A percentile compares a stretch with the other conserved stretches of the same genome.
Evolutionary conservation across 139 green algal genomes (phyloP).

Genomic region (Deuterostichococcus epilithicus): DNA sequence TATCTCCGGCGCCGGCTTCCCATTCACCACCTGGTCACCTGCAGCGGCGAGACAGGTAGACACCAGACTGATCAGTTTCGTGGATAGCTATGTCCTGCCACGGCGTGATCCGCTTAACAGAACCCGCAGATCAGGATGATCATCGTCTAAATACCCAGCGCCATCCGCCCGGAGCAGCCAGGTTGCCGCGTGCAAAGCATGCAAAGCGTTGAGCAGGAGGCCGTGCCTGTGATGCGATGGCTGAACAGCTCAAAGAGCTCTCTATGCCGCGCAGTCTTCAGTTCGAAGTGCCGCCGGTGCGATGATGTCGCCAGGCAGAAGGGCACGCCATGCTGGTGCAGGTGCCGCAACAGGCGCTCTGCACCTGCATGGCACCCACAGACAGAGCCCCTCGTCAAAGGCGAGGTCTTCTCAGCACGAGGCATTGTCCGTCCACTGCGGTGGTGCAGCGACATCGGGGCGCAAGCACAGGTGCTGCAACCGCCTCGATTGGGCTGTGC

Average conservation of each 20-base stretch:
- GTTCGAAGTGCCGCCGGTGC: slow-evolving; percentile 57
- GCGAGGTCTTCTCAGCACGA: not conserved
- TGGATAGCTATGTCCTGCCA: not conserved
- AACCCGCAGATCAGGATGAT: no score
- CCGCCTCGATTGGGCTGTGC: no score
- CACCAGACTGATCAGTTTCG: not conserved
- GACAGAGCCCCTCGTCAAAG: not conserved
- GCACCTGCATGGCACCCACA: slow-evolving; percentile 1
- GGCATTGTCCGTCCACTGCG: not conserved
- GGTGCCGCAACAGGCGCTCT: slow-evolving; percentile 70
- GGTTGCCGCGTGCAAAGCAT: not conserved
- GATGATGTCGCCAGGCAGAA: slow-evolving; percentile 75
- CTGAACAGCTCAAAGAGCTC: slow-evolving; percentile 67
- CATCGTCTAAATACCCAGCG: no score
- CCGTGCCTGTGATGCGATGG: slow-evolving; percentile 47
- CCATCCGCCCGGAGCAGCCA: no score
- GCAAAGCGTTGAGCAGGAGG: not conserved
- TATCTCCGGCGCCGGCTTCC: slow-evolving; percentile 84
- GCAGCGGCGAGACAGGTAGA: not conserved
- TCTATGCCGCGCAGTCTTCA: slow-evolving; percentile 72
- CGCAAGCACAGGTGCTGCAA: not conserved
- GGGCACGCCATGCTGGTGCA: slow-evolving; percentile 51
- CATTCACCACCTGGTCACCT: slow-evolving; percentile 54
- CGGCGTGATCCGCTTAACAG: no score
- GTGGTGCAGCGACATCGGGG: not conserved